Base-by-base conservation (phyloP, 345 rosid genomes). In the Populus euphratica region DNA sequence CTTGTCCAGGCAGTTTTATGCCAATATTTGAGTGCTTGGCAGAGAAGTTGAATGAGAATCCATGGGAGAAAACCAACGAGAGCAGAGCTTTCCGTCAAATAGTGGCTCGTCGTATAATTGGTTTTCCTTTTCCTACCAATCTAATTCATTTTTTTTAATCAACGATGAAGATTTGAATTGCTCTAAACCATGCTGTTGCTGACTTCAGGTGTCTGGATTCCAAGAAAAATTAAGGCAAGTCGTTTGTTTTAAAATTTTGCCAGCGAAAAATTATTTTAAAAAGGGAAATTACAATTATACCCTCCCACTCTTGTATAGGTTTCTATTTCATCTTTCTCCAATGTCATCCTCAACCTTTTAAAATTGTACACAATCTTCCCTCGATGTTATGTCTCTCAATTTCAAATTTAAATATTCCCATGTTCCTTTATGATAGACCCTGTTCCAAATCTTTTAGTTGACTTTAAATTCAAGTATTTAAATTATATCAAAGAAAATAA, bases 51-150 rank as follows among this genome's bases (percentile, higher is more conserved):
- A 65, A 5, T n/a, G 72, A 66, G 89, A 78, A 14, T 82, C 82
- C 93, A 90, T 88, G 81, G 73, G 70, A 75, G 72, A 67, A 39
- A 18, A 62, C 29, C 6, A 52, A 3, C 3, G n/a, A 33, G 35
- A 33, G 35, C 35, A 50, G 68, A 31, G 41, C n/a, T 18, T 41
- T 29, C 23, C 17, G 20, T 52, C 59, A 20, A 52, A 20, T n/a
- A 18, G 23, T 21, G 59, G 59, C 59, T 52, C 23, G 20, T 20
- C 59, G 23, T 20, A 20, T 33, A 33, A 33, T 4, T 5, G 35
- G 35, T 33, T 33, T 33, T 33, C 35, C 35, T 33, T 33, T 33
- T 33, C 35, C 35, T 3, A 33, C 35, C 35, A 31, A 31, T 31
- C 31, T 33, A 33, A 33, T 33, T 33, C 35, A 33, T 33, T 33